Evolutionary conservation across 192 early-diverging fungal species (phyloP), one percentile per base, ranked within the genome.

Genomic region (Glomus cerebriforme): DNA sequence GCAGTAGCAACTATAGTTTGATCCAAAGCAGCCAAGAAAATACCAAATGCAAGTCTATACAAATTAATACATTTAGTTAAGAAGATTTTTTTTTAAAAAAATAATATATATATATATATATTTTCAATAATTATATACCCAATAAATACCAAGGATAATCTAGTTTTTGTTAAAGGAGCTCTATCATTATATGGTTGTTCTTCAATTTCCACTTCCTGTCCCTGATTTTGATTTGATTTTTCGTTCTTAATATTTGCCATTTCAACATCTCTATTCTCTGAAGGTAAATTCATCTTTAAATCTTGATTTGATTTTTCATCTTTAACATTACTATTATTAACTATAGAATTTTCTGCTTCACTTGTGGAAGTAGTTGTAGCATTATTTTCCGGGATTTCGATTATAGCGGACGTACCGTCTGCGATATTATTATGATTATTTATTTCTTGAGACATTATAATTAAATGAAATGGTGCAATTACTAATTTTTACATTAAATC

Each of bases 1-100:
- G 93, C 88, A 0, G 95, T 95, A 6, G 92, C 87, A 37, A 98
- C 88, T 66, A 98, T 94, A 0, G 94, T 96, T 73, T 91, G 92
- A 77, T 96, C 95, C 9, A 94, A 80, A 22, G 91, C 88, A 0
- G 90, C 90, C 32, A 96, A 87, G 73, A 96, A 92, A 75, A 94
- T 86, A 4, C 87, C 86, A 15, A 93, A 75, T 10, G 86, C 84
- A 45, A 96, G 84, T 1, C 89, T 87, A 79, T 77, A 75, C 17
- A 24, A 49, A 7, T 26, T 47, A 27, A 71, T 0, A 63, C 60
- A 63, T 5, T 15, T 19, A 19, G 17, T 54, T 54, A 19, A 27
- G 27, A 63, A 24, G 10, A 39, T 39, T 39, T 39, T 39, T 9
- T 9, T 9, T 39, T 8, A 39, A 39, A 39, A 9, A n/a, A n/a